These are phyloP conservation scores for Xylaria sp. DNA, from an alignment of 2,329 filamentous ascomycete species.

Conservation along the genomic window DNA sequence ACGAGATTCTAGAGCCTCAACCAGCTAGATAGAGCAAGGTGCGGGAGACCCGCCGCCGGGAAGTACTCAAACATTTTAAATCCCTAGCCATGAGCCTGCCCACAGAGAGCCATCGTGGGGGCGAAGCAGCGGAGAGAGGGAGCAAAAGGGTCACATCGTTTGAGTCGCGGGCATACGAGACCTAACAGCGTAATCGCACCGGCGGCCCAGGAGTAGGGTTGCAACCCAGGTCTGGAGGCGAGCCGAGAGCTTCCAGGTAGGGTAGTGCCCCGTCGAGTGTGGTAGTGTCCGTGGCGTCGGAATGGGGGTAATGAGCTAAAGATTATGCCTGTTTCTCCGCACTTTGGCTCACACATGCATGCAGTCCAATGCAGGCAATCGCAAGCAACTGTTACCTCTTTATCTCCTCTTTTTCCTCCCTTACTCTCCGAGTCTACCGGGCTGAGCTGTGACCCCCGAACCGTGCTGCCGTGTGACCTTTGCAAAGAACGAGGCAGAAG, in stretches of 20 bases:
- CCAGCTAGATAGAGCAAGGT: constrained; percentile 43
- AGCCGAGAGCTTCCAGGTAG: constrained; percentile 41
- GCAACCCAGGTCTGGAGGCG: constrained; percentile 34
- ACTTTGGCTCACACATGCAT: constrained; percentile 38
- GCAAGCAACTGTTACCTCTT: constrained; percentile 33
- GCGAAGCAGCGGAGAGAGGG: background rate
- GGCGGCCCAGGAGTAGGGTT: constrained; percentile 29
- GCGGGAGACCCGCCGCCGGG: constrained; percentile 52
- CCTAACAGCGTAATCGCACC: constrained; percentile 32
- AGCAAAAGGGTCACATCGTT: constrained; percentile 37
- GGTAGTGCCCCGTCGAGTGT: constrained; percentile 39
- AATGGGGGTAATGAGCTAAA: constrained; percentile 28
- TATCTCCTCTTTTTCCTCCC: constrained; percentile 27
- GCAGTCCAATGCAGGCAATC: constrained; percentile 35
- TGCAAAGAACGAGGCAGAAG: constrained; percentile 16
- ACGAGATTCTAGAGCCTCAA: constrained; percentile 51
- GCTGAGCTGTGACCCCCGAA: constrained; percentile 31
- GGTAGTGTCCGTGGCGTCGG: constrained; percentile 39
- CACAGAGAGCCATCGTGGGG: background rate
- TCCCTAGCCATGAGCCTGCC: constrained; percentile 34
- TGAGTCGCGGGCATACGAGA: constrained; percentile 34
- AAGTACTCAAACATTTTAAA: constrained; percentile 42
- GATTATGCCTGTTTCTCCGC: constrained; percentile 40
- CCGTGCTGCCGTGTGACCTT: constrained; percentile 36
- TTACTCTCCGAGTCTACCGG: constrained; percentile 30